Evolutionary conservation across 768 basidiomycete genomes (phyloP).

Genomic region (Mrakia gelida): DNA sequence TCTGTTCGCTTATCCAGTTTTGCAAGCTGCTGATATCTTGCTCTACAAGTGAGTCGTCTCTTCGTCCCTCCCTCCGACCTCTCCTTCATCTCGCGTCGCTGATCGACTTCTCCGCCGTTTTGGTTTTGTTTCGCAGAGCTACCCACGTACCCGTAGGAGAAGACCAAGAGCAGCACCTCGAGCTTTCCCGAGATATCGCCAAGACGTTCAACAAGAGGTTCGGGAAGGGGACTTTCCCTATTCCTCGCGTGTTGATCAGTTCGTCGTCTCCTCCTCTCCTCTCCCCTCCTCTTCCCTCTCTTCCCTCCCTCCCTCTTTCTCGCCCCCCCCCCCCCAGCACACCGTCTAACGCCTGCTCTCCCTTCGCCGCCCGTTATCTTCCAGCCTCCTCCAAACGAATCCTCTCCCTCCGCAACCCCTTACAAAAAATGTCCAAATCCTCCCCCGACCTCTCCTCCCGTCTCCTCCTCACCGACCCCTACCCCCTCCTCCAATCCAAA

Average conservation of each 20-base stretch:
- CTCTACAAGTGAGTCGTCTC: too few relatives aligned
- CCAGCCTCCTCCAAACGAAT: slow-evolving; percentile 75
- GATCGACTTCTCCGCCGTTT: too few relatives aligned
- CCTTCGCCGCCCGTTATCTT: not conserved
- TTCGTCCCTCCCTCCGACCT: slow-evolving; percentile 42
- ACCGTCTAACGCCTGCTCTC: not conserved
- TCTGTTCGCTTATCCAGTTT: slow-evolving; percentile 83
- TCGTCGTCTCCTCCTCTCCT: slow-evolving; percentile 45
- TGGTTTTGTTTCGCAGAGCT: slow-evolving; percentile 51
- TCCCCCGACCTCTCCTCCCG: slow-evolving; percentile 71
- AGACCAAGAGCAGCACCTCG: slow-evolving; percentile 91
- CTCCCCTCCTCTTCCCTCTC: not conserved
- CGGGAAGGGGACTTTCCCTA: slow-evolving; percentile 50
- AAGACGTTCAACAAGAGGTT: slow-evolving; percentile 74
- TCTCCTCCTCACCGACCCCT: slow-evolving; percentile 75
- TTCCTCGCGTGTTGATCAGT: slow-evolving; percentile 73
- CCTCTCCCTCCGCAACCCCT: slow-evolving; percentile 78
- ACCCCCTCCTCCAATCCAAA: slow-evolving; percentile 60
- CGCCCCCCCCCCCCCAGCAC: not conserved
- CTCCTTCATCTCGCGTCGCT: not conserved
- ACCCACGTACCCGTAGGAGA: slow-evolving; percentile 95
- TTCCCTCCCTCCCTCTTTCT: not conserved
- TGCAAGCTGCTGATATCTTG: slow-evolving; percentile 90
- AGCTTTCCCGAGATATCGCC: slow-evolving; percentile 78
- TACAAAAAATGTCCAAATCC: slow-evolving; percentile 94